Percentiles rank a stretch among this genome's conserved stretches.
These are phyloP conservation scores for California macrophylla DNA, from an alignment of 441 rosid species.

Conservation along the genomic window DNA sequence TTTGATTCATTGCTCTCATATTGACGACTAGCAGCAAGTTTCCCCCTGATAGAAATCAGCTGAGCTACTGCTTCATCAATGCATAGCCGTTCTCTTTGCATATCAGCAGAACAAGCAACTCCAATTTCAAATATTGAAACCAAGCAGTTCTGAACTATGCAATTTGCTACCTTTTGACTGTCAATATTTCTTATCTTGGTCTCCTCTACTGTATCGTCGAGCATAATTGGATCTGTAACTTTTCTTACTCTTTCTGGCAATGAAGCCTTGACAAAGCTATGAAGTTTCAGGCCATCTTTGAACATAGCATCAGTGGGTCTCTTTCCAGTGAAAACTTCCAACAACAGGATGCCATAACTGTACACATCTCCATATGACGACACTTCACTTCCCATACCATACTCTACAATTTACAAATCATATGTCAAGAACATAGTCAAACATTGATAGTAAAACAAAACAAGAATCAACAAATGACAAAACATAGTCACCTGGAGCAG, in stretches of 20 bases:
- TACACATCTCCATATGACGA: constrained; percentile 7
- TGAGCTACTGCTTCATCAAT: background rate
- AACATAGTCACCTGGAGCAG: constrained; percentile 16
- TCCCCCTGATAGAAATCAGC: background rate
- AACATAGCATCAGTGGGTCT: constrained; percentile 7
- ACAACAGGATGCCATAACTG: constrained; percentile 7
- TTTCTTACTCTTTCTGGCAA: background rate
- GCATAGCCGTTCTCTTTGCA: background rate
- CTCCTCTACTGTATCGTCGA: background rate
- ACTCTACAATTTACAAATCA: background rate
- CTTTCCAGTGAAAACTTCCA: constrained; percentile 13
- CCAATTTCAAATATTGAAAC: constrained; percentile 6
- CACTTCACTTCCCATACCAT: constrained; percentile 12
- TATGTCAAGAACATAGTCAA: background rate
- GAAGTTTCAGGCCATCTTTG: constrained; percentile 12
- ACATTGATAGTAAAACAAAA: background rate
- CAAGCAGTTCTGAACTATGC: background rate
- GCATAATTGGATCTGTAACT: background rate
- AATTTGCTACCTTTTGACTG: background rate
- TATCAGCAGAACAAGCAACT: constrained; percentile 4
- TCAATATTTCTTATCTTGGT: background rate
- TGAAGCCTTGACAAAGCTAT: background rate
- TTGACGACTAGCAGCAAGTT: background rate
- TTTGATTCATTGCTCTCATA: background rate
- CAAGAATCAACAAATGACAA: background rate